Evolutionary conservation across 139 green algal species (phyloP).

Genomic region (Nannochloris sp.): DNA sequence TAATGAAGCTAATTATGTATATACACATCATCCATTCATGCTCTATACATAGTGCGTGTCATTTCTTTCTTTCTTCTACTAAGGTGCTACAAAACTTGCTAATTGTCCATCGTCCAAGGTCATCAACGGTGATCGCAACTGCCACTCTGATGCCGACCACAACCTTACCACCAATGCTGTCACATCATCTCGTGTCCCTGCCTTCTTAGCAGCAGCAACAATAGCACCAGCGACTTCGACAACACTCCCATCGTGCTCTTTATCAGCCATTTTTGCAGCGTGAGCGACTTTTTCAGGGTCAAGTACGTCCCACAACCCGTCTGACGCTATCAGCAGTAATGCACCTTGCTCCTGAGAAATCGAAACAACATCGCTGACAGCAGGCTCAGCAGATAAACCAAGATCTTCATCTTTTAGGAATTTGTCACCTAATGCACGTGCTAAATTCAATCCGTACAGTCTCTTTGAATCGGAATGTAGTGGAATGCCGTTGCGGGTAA

Average conservation of each 20-base stretch:
- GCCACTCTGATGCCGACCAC: constrained; percentile 23
- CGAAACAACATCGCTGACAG: constrained; percentile 31
- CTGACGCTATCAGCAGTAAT: constrained; percentile 47
- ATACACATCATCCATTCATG: not conserved
- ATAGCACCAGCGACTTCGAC: constrained; percentile 27
- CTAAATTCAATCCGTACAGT: constrained; percentile 71
- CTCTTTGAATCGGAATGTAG: constrained; percentile 21
- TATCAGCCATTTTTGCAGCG: not conserved
- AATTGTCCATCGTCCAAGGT: constrained; percentile 20
- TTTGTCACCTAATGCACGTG: constrained; percentile 62
- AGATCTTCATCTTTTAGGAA: constrained; percentile 68
- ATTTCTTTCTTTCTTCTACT: not conserved
- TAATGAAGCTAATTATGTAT: not conserved
- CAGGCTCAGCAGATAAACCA: constrained; percentile 51
- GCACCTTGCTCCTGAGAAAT: constrained; percentile 11
- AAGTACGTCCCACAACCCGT: constrained; percentile 59
- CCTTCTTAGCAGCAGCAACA: constrained; percentile 22
- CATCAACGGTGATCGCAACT: constrained; percentile 13
- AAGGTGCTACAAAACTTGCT: constrained; percentile 1
- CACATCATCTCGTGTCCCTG: constrained; percentile 40
- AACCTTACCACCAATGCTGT: constrained; percentile 31
- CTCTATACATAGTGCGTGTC: not conserved
- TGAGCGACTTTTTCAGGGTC: not conserved
- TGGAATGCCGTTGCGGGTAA: constrained; percentile 19
- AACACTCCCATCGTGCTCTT: constrained; percentile 16